phyloP scores from a whole-genome alignment of 208 protist species.

The Acanthamoeba quina region DNA sequence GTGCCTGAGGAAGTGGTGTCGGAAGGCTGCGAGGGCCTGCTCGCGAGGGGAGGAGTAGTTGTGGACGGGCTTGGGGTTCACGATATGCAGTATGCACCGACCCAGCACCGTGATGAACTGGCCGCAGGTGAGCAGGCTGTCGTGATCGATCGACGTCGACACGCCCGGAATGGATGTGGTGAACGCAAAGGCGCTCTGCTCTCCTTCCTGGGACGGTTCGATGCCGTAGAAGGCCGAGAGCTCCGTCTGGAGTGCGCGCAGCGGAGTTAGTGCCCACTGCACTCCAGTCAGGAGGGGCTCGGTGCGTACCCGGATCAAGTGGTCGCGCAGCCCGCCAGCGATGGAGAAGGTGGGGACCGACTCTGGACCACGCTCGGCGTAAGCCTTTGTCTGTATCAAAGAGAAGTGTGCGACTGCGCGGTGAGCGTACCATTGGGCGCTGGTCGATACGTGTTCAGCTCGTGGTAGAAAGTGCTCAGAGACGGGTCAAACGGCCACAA shows the following conservation, averaged over 20 bases:
- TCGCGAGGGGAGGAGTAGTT: not conserved
- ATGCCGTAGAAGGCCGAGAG: constrained; percentile 19
- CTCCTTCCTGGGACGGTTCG: not conserved
- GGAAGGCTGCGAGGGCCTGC: not conserved
- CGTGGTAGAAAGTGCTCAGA: constrained; percentile 19
- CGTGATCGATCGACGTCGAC: not conserved
- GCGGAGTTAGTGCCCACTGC: too few species aligned
- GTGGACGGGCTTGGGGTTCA: not conserved
- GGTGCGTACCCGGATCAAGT: not conserved
- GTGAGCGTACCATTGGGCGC: not conserved
- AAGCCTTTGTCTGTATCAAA: not conserved
- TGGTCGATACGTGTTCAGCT: not conserved
- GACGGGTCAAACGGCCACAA: constrained; percentile 34
- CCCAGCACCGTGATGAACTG: constrained; percentile 21
- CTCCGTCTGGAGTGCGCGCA: not conserved
- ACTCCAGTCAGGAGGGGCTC: too few species aligned
- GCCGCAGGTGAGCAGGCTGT: constrained; percentile 14
- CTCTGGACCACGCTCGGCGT: not conserved
- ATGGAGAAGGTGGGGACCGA: constrained; percentile 31
- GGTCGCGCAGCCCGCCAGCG: constrained; percentile 31
- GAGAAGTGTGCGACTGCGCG: too few species aligned
- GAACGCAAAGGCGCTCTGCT: not conserved
- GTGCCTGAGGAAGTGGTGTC: constrained; percentile 5
- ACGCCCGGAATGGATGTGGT: constrained; percentile 28
- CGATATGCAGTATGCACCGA: constrained; percentile 1